Evolutionary conservation across 768 basidiomycete genomes (phyloP), one percentile per base, ranked within the genome.

Genomic region (Mycena rosella): DNA sequence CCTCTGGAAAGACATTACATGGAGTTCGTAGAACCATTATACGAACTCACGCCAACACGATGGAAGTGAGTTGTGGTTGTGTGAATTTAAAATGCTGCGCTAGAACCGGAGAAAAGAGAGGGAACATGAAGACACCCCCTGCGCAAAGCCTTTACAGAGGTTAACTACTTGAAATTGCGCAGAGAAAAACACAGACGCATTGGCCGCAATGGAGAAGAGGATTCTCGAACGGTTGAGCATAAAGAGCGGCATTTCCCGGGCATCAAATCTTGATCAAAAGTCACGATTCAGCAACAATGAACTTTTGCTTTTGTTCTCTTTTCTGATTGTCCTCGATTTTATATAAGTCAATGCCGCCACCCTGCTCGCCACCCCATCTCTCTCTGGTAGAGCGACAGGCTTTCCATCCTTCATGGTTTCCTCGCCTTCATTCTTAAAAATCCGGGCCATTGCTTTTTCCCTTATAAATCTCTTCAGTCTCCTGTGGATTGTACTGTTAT

Each of bases 41-140:
- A n/a, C n/a, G 24, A 51, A 76, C 90, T 80, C 78, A 94, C 93
- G 89, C 91, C 24, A 95, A 82, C 17, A 87, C 89, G 60, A 95
- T 90, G 3, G 91, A 91, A 18, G 92, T 94, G 63, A 95, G 77
- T 71, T 95, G 93, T 8, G 91, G 88, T 74, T 95, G 93, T 14
- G 86, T 86, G 59, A 95, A 81, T 74, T 89, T 89, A 72, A 89
- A 80, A 70, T 85, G 85, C 22, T 82, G 75, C 5, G 86, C 87
- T 63, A 94, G 75, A 1, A 84, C 80, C 9, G 93, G 89, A 1
- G 93, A 88, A 44, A 94, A 79, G 7, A 95, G 81, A 22, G 94
- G 92, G 74, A 95, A 94, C 51, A 86, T 90, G 80, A 93, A 93
- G 65, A 95, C 86, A 34, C 90, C 91, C n/a, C 92, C 93, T 0